These are phyloP conservation scores for Tuctoria greenei DNA, from an alignment of 176 grass and related monocot genomes.

Conservation along the genomic window DNA sequence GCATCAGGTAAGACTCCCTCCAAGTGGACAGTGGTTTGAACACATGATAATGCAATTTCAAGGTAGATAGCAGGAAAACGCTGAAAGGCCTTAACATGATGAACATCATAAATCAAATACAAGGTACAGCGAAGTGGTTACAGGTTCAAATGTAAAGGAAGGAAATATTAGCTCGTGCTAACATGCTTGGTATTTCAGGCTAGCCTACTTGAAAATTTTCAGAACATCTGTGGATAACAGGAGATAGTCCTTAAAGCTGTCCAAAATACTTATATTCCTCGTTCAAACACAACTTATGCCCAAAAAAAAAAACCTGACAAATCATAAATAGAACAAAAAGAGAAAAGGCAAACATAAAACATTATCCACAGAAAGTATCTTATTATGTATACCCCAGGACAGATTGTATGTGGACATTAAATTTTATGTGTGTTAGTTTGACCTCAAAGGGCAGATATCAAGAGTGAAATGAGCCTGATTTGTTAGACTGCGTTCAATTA, in stretches of 20 bases:
- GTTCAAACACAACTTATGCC: background rate
- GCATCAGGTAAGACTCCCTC: background rate
- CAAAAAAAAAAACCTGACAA: background rate
- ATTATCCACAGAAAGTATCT: background rate
- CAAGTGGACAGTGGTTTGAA: background rate
- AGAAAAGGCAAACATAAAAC: background rate
- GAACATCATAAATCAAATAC: background rate
- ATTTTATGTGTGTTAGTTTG: conserved; percentile 4
- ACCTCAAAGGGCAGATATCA: background rate
- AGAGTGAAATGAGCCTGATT: background rate
- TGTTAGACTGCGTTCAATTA: background rate
- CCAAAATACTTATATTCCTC: background rate
- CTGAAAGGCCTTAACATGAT: background rate
- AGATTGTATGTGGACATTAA: background rate
- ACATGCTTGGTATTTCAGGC: background rate
- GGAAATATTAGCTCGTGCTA: background rate
- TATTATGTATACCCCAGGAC: background rate
- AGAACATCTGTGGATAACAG: background rate
- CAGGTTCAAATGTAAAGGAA: background rate
- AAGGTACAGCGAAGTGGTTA: background rate
- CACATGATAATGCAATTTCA: background rate
- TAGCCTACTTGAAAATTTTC: background rate
- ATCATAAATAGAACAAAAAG: background rate
- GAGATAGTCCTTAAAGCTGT: conserved; percentile 6
- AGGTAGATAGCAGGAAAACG: background rate